phyloP scores from a whole-genome alignment of 306 rosid species.

The Medicago arabica region DNA sequence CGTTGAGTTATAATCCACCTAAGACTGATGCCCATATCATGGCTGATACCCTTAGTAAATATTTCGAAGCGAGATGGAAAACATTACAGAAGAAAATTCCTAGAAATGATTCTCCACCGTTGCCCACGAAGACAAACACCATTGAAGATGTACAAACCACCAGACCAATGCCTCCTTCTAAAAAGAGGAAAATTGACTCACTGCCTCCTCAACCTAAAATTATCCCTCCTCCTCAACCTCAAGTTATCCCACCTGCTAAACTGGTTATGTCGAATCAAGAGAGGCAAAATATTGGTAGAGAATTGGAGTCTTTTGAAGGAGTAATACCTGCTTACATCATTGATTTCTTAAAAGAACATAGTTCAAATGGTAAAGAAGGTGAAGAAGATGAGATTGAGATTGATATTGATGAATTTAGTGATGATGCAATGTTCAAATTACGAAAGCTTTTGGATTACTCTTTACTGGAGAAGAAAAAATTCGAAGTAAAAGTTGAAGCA shows the following conservation, averaged over 20 bases:
- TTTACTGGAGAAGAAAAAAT: constrained; percentile 54
- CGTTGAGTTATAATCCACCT: constrained; percentile 75
- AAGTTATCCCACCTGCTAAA: constrained; percentile 57
- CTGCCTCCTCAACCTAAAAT: constrained; percentile 49
- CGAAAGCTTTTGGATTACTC: constrained; percentile 68
- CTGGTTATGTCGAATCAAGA: constrained; percentile 63
- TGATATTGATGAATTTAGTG: constrained; percentile 69
- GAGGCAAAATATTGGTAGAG: constrained; percentile 54
- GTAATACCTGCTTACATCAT: constrained; percentile 66
- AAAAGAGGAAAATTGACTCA: constrained; percentile 61
- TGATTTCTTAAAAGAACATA: constrained; percentile 65
- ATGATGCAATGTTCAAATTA: constrained; percentile 64
- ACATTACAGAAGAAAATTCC: constrained; percentile 71
- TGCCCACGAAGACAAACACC: constrained; percentile 46
- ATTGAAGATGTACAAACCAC: constrained; percentile 47
- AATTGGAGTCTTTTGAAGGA: constrained; percentile 66
- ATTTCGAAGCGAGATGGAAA: constrained; percentile 79
- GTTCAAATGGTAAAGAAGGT: constrained; percentile 64
- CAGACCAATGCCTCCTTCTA: constrained; percentile 55
- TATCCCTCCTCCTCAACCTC: constrained; percentile 50
- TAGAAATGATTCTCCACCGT: constrained; percentile 44
- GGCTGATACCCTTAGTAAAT: constrained; percentile 70
- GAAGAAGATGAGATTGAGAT: constrained; percentile 79
- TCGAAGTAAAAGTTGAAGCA: constrained; percentile 53
- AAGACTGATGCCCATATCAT: constrained; percentile 60